Evolutionary conservation across 768 basidiomycete species (phyloP).

Genomic region (Russula abietina): DNA sequence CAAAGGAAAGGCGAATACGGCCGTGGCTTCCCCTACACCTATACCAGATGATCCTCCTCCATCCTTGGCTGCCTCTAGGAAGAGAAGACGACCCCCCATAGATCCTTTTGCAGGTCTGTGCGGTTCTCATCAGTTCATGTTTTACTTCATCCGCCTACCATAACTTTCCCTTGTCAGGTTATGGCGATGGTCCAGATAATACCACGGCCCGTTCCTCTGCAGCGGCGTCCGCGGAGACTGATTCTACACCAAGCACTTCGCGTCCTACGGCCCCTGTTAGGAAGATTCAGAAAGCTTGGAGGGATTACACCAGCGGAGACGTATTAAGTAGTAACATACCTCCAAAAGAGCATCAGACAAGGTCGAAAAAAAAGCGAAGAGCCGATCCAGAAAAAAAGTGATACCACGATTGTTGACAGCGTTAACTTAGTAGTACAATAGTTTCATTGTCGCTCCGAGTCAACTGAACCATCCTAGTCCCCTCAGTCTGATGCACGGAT

Average conservation of each 20-base stretch:
- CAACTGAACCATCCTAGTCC: too few species aligned
- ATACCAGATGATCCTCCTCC: not conserved
- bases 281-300: not conserved
- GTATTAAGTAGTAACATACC: slow-evolving; percentile 11
- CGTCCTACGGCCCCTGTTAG: not conserved
- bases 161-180: slow-evolving; percentile 27
- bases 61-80: slow-evolving; percentile 26
- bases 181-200: slow-evolving; percentile 28
- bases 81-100: slow-evolving; percentile 47
- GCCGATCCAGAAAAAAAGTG: slow-evolving; percentile 17
- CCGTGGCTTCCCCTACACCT: slow-evolving; percentile 4
- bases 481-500: too few species aligned
- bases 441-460: not conserved
- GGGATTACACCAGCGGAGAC: not conserved
- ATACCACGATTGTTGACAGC: slow-evolving; percentile 4
- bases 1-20: slow-evolving; percentile 28
- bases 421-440: too few species aligned
- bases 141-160: not conserved
- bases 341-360: not conserved
- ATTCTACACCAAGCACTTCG: not conserved
- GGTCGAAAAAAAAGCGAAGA: slow-evolving; percentile 5
- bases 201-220: not conserved
- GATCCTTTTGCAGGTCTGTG: slow-evolving; percentile 64
- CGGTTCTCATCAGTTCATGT: not conserved
- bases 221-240: not conserved